A percentile compares a stretch with the other conserved stretches of the same genome.
Evolutionary conservation across 2,329 filamentous ascomycete genomes (phyloP).

Genomic region (Fusarium circinatum): DNA sequence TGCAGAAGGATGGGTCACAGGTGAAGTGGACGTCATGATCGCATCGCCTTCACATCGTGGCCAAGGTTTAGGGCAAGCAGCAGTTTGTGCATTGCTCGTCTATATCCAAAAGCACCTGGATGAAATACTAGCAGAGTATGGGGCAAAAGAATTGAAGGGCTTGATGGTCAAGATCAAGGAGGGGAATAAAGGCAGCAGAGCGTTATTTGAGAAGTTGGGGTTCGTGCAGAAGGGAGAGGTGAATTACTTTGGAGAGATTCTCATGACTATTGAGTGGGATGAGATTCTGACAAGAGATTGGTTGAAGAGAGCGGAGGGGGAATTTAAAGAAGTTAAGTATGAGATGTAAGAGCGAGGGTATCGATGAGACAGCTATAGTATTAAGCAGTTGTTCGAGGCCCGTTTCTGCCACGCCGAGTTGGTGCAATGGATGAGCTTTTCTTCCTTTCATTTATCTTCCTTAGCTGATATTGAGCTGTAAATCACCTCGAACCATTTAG

Average conservation of each 20-base stretch:
- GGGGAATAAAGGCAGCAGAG: constrained; percentile 62
- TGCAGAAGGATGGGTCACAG: constrained; percentile 55
- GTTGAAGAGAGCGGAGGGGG: constrained; percentile 29
- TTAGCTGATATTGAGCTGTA: too few relatives aligned
- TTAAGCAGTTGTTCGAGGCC: neutral
- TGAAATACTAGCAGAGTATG: constrained; percentile 63
- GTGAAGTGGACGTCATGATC: constrained; percentile 90
- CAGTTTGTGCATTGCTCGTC: constrained; percentile 73
- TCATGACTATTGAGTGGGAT: constrained; percentile 56
- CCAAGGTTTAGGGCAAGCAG: constrained; percentile 71
- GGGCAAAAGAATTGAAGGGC: constrained; percentile 31
- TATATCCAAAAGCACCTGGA: constrained; percentile 69
- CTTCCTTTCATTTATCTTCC: neutral
- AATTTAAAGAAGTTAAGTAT: constrained; percentile 42
- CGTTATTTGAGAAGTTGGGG: constrained; percentile 62
- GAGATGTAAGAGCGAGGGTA: neutral
- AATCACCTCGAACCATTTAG: neutral
- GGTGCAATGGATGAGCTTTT: neutral
- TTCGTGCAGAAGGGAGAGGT: constrained; percentile 62
- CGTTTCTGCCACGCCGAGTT: neutral
- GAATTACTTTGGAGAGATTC: constrained; percentile 71
- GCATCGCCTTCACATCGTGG: constrained; percentile 68
- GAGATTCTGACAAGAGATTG: constrained; percentile 37
- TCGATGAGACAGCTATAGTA: neutral
- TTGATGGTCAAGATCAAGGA: constrained; percentile 70